These are phyloP conservation scores for Mycena alexandri DNA, from an alignment of 768 basidiomycete genomes.

Conservation along the genomic window DNA sequence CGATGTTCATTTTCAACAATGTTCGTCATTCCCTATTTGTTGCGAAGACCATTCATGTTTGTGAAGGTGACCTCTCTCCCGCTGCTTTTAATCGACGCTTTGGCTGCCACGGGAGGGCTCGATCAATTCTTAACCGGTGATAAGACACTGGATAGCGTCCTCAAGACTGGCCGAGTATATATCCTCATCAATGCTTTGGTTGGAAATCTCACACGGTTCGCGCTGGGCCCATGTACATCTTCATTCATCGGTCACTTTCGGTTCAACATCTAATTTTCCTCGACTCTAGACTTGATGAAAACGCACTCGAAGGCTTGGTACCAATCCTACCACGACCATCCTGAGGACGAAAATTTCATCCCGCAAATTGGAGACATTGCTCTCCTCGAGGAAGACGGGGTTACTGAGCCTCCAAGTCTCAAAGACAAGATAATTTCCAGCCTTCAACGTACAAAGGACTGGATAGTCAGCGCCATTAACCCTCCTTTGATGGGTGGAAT, in stretches of 20 bases:
- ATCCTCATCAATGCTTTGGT: conserved; percentile 38
- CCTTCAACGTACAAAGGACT: conserved; percentile 6
- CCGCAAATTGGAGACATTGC: conserved; percentile 19
- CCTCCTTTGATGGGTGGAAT: conserved; percentile 34
- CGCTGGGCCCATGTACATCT: conserved; percentile 33
- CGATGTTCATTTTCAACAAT: conserved; percentile 39
- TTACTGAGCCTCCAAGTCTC: not conserved
- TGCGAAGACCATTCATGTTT: not conserved
- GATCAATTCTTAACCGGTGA: conserved; percentile 27
- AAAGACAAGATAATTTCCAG: not conserved
- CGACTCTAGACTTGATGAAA: conserved; percentile 33
- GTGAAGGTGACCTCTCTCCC: conserved; percentile 37
- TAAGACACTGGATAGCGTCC: conserved; percentile 18
- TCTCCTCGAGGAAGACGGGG: conserved; percentile 13
- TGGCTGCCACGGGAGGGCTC: conserved; percentile 33
- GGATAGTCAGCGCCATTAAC: conserved; percentile 25
- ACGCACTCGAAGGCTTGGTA: conserved; percentile 16
- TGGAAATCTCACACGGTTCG: conserved; percentile 35
- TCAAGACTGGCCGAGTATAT: conserved; percentile 29
- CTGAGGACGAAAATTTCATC: conserved; percentile 14
- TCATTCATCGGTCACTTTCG: not conserved
- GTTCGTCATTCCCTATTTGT: not conserved
- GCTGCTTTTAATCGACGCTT: conserved; percentile 31
- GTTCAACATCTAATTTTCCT: not conserved
- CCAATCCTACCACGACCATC: conserved; percentile 4